phyloP scores from a whole-genome alignment of 441 rosid genomes.

The Pelargonium fulgidum region DNA sequence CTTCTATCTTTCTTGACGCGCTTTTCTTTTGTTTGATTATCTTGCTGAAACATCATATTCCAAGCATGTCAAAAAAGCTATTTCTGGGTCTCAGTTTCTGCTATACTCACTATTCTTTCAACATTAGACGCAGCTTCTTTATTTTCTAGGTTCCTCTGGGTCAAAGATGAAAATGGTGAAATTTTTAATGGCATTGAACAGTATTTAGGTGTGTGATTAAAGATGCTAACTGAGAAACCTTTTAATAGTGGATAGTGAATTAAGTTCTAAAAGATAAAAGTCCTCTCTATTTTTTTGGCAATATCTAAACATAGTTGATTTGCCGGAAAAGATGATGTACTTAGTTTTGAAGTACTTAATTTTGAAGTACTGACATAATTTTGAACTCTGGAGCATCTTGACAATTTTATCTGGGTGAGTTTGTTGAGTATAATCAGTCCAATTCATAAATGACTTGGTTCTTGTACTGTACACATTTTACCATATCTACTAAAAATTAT shows the following conservation, averaged over 20 bases:
- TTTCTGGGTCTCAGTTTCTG: background rate
- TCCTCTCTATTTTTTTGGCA: background rate
- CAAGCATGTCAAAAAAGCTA: background rate
- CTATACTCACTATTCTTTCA: background rate
- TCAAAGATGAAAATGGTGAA: background rate
- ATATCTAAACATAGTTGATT: background rate
- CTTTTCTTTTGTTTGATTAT: background rate
- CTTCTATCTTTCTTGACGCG: background rate
- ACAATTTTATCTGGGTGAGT: background rate
- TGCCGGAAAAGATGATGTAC: background rate
- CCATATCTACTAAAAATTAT: background rate
- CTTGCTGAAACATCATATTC: background rate
- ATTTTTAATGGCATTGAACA: background rate
- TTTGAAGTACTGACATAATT: background rate
- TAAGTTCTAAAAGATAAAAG: background rate
- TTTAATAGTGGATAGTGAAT: too few relatives aligned
- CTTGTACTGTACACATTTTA: background rate
- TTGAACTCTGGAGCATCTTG: background rate
- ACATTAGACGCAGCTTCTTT: background rate
- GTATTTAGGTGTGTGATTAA: background rate
- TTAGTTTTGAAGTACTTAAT: background rate
- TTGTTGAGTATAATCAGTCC: background rate
- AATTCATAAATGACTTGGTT: slow-evolving; percentile 2
- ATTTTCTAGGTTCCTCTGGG: background rate
- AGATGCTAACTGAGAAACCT: background rate